A percentile compares a stretch with the other conserved stretches of the same genome.
Evolutionary conservation across 371 early-diverging fungal species (phyloP).

Genomic region (Entomophthora muscae): DNA sequence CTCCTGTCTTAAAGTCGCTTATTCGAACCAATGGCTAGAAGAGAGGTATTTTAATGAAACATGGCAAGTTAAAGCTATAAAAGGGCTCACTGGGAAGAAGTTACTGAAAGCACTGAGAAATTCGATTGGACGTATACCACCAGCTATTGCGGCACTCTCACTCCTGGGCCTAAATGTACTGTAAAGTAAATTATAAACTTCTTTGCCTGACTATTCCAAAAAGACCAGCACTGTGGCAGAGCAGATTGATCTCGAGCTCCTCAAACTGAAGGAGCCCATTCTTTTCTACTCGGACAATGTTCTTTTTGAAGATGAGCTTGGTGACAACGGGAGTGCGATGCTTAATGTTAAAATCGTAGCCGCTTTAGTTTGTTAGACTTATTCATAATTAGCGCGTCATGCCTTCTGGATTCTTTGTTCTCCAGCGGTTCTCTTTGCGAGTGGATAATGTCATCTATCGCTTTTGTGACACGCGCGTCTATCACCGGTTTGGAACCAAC

Average conservation of each 20-base stretch:
- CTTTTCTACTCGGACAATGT: conserved; percentile 78
- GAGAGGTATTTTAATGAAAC: conserved; percentile 31
- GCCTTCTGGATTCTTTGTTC: conserved; percentile 73
- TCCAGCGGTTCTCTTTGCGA: conserved; percentile 74
- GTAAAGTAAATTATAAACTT: neutral
- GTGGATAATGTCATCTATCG: conserved; percentile 87
- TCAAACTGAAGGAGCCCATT: conserved; percentile 65
- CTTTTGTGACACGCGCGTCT: conserved; percentile 70
- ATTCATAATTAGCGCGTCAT: conserved; percentile 52
- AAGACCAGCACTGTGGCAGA: conserved; percentile 15
- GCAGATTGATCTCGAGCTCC: conserved; percentile 50
- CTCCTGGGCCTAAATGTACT: neutral
- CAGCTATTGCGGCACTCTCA: conserved; percentile 44
- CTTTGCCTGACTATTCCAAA: conserved; percentile 7
- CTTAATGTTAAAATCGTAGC: conserved; percentile 63
- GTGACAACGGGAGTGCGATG: conserved; percentile 80
- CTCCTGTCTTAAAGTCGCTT: conserved; percentile 36
- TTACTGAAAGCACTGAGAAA: conserved; percentile 65
- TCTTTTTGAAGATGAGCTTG: conserved; percentile 89
- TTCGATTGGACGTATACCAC: conserved; percentile 93
- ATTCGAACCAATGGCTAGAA: conserved; percentile 64
- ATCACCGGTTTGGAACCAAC: conserved; percentile 60
- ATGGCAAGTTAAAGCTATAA: conserved; percentile 9
- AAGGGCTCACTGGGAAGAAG: conserved; percentile 38
- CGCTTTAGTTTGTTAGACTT: conserved; percentile 8